Base-by-base conservation (phyloP, 228 moss, liverwort and hornwort genomes). In the Sphagnum magellanicum region DNA sequence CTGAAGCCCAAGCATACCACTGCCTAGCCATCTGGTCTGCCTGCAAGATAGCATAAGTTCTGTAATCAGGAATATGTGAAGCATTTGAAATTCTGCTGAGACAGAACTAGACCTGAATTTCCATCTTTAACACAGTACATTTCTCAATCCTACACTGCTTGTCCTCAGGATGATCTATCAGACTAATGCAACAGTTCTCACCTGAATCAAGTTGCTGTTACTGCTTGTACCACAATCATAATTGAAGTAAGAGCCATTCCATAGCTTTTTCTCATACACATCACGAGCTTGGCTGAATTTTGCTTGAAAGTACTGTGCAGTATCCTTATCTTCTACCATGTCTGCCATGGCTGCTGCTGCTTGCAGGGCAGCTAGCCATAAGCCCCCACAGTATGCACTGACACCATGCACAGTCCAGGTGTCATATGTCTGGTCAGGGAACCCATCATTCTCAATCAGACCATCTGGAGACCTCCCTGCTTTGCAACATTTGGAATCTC, bases 371-470 rank as follows among this genome's bases (percentile, higher is more conserved):
- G 81, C n/a, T n/a, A n/a, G n/a, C n/a, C n/a, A n/a, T n/a, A n/a
- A n/a, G n/a, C n/a, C n/a, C n/a, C n/a, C n/a, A 70, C 84, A 85
- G 6, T 85, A 85, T 5, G 84, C 84, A 76, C 84, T 85, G 14
- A 85, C 78, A 32, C 84, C 84, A 60, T 78, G 81, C 6, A 79
- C 78, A 47, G 74, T 16, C 84, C 84, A 85, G 1, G 84, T 81
- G 60, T 85, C 84, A 51, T 85, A 85, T 8, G 84, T 85, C 7
- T 85, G 84, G 60, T 85, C 61, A n/a, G n/a, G n/a, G n/a, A n/a
- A n/a, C n/a, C n/a, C n/a, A n/a, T n/a, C n/a, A n/a, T n/a, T n/a
- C n/a, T 85, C 84, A n/a, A 85, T 85, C 52, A 85, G 66, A 16
- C 84, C 84, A 72, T 85, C 84, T 13, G 63, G 46, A 79, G 63